Conservation (phyloP, 164 flowering plant genomes). For the Annona cherimola region DNA sequence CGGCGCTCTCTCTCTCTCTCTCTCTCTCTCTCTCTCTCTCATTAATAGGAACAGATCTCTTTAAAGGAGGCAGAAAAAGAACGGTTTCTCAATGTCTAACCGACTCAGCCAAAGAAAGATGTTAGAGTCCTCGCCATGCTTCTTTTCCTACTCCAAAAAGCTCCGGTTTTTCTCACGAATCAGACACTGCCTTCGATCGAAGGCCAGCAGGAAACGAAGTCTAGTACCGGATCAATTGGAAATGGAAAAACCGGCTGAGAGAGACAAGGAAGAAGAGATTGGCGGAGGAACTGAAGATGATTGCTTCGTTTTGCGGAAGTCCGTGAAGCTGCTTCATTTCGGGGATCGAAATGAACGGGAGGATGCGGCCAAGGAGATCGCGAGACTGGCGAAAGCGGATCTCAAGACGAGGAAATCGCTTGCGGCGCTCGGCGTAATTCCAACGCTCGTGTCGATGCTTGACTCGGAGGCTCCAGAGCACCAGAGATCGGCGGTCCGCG, state of each 20-base stretch:
- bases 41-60: neutral
- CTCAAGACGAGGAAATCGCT: conserved; percentile 40
- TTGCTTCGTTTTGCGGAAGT: conserved; percentile 38
- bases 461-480: conserved; percentile 35
- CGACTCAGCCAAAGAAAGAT: neutral
- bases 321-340: conserved; percentile 82
- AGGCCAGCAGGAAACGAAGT: conserved; percentile 18
- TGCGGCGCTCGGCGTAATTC: conserved; percentile 79
- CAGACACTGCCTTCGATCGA: conserved; percentile 34
- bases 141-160: conserved; percentile 17
- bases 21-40: conserved; percentile 1
- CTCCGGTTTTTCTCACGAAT: conserved; percentile 47
- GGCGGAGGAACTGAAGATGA: conserved; percentile 34
- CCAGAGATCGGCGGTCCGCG: conserved; percentile 51
- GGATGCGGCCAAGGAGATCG: conserved; percentile 54
- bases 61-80: neutral
- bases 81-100: conserved; percentile 1
- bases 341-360: conserved; percentile 54
- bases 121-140: neutral
- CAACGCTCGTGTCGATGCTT: conserved; percentile 63
- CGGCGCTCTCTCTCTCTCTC: neutral
- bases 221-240: neutral
- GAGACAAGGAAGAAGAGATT: conserved; percentile 25
- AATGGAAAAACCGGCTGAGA: conserved; percentile 4
- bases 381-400: conserved; percentile 45